Evolutionary conservation across 495 filamentous ascomycete genomes (phyloP).

Genomic region (Penicillium roqueforti): DNA sequence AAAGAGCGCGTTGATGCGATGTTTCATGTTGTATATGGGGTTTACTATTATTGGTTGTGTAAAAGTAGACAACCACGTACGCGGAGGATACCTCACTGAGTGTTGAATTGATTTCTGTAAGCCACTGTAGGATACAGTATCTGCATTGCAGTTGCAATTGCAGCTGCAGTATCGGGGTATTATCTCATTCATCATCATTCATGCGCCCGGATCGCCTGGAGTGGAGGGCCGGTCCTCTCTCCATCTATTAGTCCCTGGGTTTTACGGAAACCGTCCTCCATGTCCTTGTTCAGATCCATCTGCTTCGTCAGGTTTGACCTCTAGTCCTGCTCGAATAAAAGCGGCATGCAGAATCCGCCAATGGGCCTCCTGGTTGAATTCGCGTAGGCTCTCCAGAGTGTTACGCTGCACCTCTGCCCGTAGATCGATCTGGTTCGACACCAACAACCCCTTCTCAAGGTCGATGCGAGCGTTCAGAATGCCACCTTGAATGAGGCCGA

Average conservation of each 20-base stretch:
- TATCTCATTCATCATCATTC: constrained; percentile 22
- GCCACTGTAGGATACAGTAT: background rate
- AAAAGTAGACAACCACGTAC: background rate
- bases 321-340: constrained; percentile 67
- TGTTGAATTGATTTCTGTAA: constrained; percentile 1
- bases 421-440: constrained; percentile 60
- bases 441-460: constrained; percentile 72
- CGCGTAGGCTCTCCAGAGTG: constrained; percentile 60
- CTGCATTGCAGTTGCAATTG: background rate
- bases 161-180: constrained; percentile 15
- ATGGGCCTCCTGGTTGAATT: constrained; percentile 69
- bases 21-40: background rate
- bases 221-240: background rate
- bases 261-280: background rate
- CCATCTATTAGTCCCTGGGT: background rate
- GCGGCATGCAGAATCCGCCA: constrained; percentile 72
- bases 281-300: background rate
- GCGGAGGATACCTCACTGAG: background rate
- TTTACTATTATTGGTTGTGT: background rate
- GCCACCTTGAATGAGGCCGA: constrained; percentile 66
- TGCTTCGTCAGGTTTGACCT: constrained; percentile 49
- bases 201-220: constrained; percentile 2
- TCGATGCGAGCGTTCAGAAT: constrained; percentile 79
- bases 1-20: background rate
- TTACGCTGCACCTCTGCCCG: constrained; percentile 63